Evolutionary conservation across 2,329 filamentous ascomycete species (phyloP).

Genomic region (Myriosclerotinia scirpicola): DNA sequence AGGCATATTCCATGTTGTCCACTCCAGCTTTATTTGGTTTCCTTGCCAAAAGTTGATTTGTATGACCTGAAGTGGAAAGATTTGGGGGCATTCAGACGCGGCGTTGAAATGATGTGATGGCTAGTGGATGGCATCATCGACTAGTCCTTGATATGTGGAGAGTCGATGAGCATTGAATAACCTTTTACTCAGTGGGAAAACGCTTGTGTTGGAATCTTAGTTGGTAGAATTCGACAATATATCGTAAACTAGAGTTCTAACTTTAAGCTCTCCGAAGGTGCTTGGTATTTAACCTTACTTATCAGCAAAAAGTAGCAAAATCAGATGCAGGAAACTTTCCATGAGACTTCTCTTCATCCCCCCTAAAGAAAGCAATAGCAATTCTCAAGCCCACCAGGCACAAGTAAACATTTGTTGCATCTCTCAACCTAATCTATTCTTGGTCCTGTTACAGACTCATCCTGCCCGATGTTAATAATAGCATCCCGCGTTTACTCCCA

Average conservation of each 20-base stretch:
- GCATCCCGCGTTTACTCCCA: background rate
- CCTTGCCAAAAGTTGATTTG: background rate
- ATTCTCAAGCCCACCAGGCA: background rate
- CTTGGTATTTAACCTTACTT: background rate
- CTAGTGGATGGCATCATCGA: background rate
- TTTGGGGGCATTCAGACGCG: background rate
- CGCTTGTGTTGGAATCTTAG: background rate
- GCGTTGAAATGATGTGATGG: background rate
- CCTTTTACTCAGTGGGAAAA: background rate
- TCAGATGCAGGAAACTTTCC: background rate
- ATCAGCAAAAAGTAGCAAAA: background rate
- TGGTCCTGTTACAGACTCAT: background rate
- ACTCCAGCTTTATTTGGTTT: background rate
- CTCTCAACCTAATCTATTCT: background rate
- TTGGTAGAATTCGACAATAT: background rate
- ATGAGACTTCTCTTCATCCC: background rate
- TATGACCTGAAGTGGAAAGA: background rate
- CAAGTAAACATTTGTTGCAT: background rate
- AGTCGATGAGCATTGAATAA: background rate
- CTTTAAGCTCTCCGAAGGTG: background rate
- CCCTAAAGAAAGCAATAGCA: background rate
- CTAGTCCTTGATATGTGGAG: background rate
- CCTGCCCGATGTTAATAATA: background rate
- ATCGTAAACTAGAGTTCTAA: background rate
- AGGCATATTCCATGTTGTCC: background rate